Conservation (phyloP, 148 eudicot species). For the Persicaria tinctoria region DNA sequence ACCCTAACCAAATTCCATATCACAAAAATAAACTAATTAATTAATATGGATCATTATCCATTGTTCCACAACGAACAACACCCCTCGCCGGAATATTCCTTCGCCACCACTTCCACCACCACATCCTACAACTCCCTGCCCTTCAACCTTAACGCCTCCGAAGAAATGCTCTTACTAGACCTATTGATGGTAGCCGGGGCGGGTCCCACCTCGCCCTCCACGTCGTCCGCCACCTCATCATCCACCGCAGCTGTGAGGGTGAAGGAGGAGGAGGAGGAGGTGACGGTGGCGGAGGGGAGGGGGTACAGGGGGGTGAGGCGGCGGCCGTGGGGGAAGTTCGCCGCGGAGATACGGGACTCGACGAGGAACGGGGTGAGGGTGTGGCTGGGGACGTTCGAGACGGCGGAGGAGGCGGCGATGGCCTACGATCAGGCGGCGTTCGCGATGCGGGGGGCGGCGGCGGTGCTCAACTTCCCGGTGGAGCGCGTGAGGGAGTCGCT, state of each 20-base stretch:
- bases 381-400: conserved; percentile 70
- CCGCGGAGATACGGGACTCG: conserved; percentile 62
- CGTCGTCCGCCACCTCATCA: conserved; percentile 16
- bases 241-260: not conserved
- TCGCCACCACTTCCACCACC: not conserved
- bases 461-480: conserved; percentile 49
- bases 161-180: conserved; percentile 27
- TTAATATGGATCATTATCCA: not conserved
- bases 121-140: conserved; percentile 14
- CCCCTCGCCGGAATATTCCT: conserved; percentile 7
- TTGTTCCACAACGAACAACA: not conserved
- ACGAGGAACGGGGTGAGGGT: conserved; percentile 49
- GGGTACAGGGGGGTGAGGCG: conserved; percentile 48
- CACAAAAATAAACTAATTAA: not conserved
- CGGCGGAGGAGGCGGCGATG: conserved; percentile 53
- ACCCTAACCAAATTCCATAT: not conserved
- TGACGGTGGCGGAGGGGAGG: conserved; percentile 8
- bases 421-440: conserved; percentile 73
- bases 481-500: conserved; percentile 43
- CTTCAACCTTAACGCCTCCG: conserved; percentile 30
- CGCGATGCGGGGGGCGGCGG: conserved; percentile 39
- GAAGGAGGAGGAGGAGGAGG: not conserved
- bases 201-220: conserved; percentile 14
- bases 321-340: conserved; percentile 66
- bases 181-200: conserved; percentile 21